phyloP scores from a whole-genome alignment of 768 basidiomycete species.

The Leucosporidium yakuticum region DNA sequence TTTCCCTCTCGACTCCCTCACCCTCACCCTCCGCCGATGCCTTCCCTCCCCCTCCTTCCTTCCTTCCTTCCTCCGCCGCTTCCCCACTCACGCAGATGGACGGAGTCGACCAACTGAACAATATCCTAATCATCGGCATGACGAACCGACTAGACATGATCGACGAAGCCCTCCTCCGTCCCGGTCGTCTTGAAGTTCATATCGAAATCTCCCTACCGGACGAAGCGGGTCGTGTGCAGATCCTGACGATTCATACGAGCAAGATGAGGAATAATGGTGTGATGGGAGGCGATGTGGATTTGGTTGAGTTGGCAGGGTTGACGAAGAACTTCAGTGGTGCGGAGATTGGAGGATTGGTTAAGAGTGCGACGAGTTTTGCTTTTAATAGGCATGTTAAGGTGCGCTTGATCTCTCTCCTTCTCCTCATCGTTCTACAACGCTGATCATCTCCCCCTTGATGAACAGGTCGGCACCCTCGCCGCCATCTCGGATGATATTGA shows the following conservation, averaged over 20 bases:
- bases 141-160: conserved; percentile 98
- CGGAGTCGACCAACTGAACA: conserved; percentile 96
- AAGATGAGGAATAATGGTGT: conserved; percentile 90
- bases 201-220: conserved; percentile 99
- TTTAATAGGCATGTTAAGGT: conserved; percentile 95
- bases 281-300: conserved; percentile 78
- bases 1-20: background rate
- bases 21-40: background rate
- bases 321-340: conserved; percentile 99
- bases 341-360: conserved; percentile 89
- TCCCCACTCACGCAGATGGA: conserved; percentile 67
- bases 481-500: conserved; percentile 95
- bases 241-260: conserved; percentile 85
- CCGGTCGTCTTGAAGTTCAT: conserved; percentile 97
- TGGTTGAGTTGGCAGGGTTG: conserved; percentile 66
- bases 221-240: conserved; percentile 83
- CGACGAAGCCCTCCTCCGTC: conserved; percentile 92
- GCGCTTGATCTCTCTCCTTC: background rate
- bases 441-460: background rate
- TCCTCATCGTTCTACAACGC: background rate
- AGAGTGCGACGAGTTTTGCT: conserved; percentile 96
- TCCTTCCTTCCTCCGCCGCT: background rate
- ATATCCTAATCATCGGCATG: conserved; percentile 99
- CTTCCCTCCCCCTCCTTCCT: background rate
- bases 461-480: conserved; percentile 82